A percentile compares a stretch with the other conserved stretches of the same genome.
phyloP scores from a whole-genome alignment of 805 yeast genomes.

The Yamadazyma tumulicola region DNA sequence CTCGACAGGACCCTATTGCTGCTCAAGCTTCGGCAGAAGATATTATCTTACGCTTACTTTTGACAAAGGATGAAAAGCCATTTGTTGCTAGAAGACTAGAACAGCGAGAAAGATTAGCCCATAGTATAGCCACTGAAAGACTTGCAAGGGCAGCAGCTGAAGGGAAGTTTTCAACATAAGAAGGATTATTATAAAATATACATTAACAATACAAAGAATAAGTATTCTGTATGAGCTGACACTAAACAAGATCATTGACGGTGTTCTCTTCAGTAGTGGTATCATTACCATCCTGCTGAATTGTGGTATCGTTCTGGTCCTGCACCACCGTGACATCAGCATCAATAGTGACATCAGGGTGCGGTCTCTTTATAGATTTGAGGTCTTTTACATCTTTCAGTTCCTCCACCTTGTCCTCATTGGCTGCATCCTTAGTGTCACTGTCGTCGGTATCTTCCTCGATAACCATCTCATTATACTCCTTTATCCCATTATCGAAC shows the following conservation, averaged over 20 bases:
- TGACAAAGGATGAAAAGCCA: conserved; percentile 59
- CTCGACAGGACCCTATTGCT: conserved; percentile 40
- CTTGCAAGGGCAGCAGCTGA: conserved; percentile 46
- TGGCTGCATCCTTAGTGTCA: conserved; percentile 12
- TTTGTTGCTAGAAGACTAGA: conserved; percentile 59
- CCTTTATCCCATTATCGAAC: conserved; percentile 39
- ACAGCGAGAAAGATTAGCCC: conserved; percentile 58
- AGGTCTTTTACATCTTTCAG: conserved; percentile 8
- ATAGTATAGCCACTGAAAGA: conserved; percentile 52
- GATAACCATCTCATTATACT: conserved; percentile 15
- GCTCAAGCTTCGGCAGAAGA: conserved; percentile 54
- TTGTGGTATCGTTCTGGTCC: conserved; percentile 45
- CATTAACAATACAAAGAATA: conserved; percentile 6
- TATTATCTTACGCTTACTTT: conserved; percentile 64
- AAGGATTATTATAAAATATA: conserved; percentile 3
- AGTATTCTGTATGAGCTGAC: too few species aligned
- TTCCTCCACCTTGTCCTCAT: conserved; percentile 13
- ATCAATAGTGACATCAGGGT: conserved; percentile 22
- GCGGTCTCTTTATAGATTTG: not conserved
- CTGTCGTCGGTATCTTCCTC: conserved; percentile 11
- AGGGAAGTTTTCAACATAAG: conserved; percentile 22
- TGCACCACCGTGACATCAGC: conserved; percentile 49
- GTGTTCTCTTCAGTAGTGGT: conserved; percentile 43
- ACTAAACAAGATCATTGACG: conserved; percentile 24
- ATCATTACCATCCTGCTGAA: conserved; percentile 47